Evolutionary conservation across 2,329 filamentous ascomycete genomes (phyloP).

Genomic region (Neospermospora avenae): DNA sequence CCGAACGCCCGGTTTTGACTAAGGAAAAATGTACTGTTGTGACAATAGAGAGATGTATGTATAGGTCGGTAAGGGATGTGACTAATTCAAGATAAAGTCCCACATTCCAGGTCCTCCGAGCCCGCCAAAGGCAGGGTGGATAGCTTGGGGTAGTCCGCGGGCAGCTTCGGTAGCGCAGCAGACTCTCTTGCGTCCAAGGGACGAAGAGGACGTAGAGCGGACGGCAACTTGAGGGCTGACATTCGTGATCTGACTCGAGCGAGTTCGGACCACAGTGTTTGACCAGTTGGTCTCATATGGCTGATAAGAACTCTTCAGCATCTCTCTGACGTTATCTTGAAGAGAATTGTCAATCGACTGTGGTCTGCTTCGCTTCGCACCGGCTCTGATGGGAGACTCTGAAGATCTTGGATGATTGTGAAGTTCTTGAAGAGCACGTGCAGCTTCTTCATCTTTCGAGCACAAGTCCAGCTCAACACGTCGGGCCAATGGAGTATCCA

Average conservation of each 20-base stretch:
- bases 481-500: slow-evolving; percentile 46
- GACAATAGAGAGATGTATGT: slow-evolving; percentile 22
- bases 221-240: slow-evolving; percentile 40
- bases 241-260: slow-evolving; percentile 37
- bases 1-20: slow-evolving; percentile 10
- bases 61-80: slow-evolving; percentile 39
- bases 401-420: slow-evolving; percentile 49
- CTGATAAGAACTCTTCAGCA: slow-evolving; percentile 44
- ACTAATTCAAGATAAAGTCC: slow-evolving; percentile 56
- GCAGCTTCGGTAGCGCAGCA: slow-evolving; percentile 62
- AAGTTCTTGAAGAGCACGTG: slow-evolving; percentile 57
- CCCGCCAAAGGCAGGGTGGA: slow-evolving; percentile 49
- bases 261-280: slow-evolving; percentile 30
- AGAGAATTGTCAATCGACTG: slow-evolving; percentile 56
- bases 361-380: slow-evolving; percentile 58
- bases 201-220: slow-evolving; percentile 43
- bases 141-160: slow-evolving; percentile 44
- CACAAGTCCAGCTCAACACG: slow-evolving; percentile 45
- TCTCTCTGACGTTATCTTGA: slow-evolving; percentile 65
- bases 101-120: slow-evolving; percentile 62
- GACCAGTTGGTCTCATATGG: slow-evolving; percentile 26
- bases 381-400: slow-evolving; percentile 38
- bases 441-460: slow-evolving; percentile 47
- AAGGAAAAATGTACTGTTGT: slow-evolving; percentile 19
- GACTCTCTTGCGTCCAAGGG: slow-evolving; percentile 56